phyloP scores from a whole-genome alignment of 148 eudicot genomes.

The Tetragonia tetragonoides region DNA sequence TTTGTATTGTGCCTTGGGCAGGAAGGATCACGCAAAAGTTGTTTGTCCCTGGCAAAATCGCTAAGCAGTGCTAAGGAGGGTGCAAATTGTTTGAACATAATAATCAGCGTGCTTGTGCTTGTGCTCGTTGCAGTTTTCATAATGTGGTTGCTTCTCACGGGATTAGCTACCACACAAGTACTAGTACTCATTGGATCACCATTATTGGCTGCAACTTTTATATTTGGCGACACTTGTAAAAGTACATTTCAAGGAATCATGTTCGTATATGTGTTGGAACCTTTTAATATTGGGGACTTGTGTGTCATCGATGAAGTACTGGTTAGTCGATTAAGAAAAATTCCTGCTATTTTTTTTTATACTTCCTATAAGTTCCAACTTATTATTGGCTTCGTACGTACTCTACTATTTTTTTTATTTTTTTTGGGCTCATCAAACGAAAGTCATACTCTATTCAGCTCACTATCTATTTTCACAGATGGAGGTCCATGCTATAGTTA shows the following conservation, averaged over 20 bases:
- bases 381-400: too few species aligned
- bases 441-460: slow-evolving; percentile 8
- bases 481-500: not conserved
- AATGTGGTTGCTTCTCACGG: slow-evolving; percentile 41
- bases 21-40: too few species aligned
- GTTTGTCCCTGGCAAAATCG: not conserved
- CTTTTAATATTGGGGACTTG: slow-evolving; percentile 49
- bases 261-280: slow-evolving; percentile 48
- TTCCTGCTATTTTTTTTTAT: too few species aligned
- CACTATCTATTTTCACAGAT: too few species aligned
- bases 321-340: too few species aligned
- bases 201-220: slow-evolving; percentile 26
- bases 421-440: slow-evolving; percentile 48
- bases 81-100: slow-evolving; percentile 38
- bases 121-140: slow-evolving; percentile 25
- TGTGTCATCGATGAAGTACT: slow-evolving; percentile 38
- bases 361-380: too few species aligned
- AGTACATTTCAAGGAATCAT: slow-evolving; percentile 49
- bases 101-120: slow-evolving; percentile 31
- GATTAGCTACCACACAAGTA: slow-evolving; percentile 37
- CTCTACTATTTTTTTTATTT: slow-evolving; percentile 39
- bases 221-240: slow-evolving; percentile 15
- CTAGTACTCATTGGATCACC: slow-evolving; percentile 40
- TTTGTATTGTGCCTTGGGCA: too few species aligned
- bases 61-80: slow-evolving; percentile 7